Base-by-base conservation (phyloP, 345 rosid genomes). In the Cochlearia excelsa region DNA sequence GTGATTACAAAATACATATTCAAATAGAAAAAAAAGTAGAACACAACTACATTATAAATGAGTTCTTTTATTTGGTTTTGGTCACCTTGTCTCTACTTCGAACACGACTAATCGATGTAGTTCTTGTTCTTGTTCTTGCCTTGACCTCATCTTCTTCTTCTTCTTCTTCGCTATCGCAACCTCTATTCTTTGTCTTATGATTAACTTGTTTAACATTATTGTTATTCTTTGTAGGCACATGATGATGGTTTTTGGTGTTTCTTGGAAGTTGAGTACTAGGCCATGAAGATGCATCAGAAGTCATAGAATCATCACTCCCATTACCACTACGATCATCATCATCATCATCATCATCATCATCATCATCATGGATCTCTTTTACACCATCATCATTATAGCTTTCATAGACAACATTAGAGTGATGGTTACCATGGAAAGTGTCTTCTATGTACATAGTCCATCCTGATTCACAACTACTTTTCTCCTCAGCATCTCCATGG, bases 261-360 rank as follows among this genome's bases (percentile, higher is more conserved):
- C 56, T 51, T 59, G 69, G 63, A 69, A 59, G 56, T 51, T 81
- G 75, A 54, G 57, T 77, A 34, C 78, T 78, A 56, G 84, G 88
- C 56, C 88, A 80, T 35, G 93, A 85, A 28, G 88, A 83, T 31
- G 93, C 93, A 72, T 85, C 93, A 30, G 93, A 85, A 31, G 82
- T 77, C 93, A 85, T 81, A 4, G 93, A 85, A 46, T 85, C 93
- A 75, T 83, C 85, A 11, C 86, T 82, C 70, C 74, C 69, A 49
- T 58, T 59, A n/a, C 51, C 65, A 46, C 70, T 46, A 62, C 42
- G 39, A 48, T 68, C 69, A 47, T 47, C 34, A 46, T n/a, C 63
- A 43, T n/a, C 71, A 11, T 4, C 60, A 54, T 11, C 59, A 9
- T 29, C 3, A 45, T 1, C 66, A 26, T 31, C 46, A 41, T 30